Evolutionary conservation across 1,284 basidiomycete genomes (phyloP).

Genomic region (Golubevia pallescens): DNA sequence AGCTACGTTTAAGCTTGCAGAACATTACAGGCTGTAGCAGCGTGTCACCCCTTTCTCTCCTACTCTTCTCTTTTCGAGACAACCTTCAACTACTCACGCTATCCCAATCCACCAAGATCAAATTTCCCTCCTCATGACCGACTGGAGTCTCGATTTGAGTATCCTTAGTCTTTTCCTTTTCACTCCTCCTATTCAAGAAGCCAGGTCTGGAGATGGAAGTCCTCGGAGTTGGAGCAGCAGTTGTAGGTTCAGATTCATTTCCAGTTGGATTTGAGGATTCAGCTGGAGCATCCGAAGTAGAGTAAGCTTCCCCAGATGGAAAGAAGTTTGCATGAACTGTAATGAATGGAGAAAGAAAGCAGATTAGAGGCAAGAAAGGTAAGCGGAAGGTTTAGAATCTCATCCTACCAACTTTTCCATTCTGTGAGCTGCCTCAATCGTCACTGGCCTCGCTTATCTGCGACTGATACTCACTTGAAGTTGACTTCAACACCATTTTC

Average conservation of each 20-base stretch:
- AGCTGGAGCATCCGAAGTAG: conserved; percentile 25
- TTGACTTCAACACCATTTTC: conserved; percentile 42
- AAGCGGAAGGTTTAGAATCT: conserved; percentile 6
- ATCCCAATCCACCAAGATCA: conserved; percentile 46
- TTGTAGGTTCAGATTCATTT: conserved; percentile 5
- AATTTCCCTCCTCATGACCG: conserved; percentile 29
- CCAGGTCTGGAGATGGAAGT: conserved; percentile 14
- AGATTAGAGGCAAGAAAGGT: too few relatives aligned
- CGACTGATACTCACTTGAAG: conserved; percentile 10
- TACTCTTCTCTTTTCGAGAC: background rate
- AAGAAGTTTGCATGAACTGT: conserved; percentile 35
- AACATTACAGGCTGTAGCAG: too few relatives aligned
- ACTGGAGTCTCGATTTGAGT: conserved; percentile 2
- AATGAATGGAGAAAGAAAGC: too few relatives aligned
- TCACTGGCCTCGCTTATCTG: too few relatives aligned
- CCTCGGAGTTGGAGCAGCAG: conserved; percentile 20
- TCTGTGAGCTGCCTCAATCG: too few relatives aligned
- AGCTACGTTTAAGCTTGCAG: too few relatives aligned
- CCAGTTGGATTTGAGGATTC: background rate
- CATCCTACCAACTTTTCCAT: background rate
- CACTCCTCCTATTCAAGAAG: conserved; percentile 1
- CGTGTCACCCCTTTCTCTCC: too few relatives aligned
- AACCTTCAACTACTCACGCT: background rate
- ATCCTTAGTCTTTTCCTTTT: conserved; percentile 1
- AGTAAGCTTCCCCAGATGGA: conserved; percentile 29